Percentiles rank a stretch among this genome's conserved stretches.
Conservation (phyloP, 2,329 filamentous ascomycete genomes). For the Alternaria conjuncta region DNA sequence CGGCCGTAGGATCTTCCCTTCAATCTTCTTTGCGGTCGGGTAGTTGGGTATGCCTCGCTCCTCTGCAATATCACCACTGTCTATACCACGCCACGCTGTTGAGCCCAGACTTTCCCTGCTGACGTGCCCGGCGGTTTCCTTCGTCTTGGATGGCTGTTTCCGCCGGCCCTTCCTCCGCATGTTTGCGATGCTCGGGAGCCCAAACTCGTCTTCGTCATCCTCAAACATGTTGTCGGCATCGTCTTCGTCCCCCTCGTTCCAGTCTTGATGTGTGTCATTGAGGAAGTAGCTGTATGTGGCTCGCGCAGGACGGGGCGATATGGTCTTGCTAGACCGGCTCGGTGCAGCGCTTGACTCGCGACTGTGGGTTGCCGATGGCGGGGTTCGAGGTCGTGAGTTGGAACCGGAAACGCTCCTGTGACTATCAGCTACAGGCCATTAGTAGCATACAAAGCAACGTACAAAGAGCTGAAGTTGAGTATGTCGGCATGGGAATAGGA, state of each 20-base stretch:
- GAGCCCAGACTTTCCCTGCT: constrained; percentile 30
- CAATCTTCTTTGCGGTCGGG: constrained; percentile 84
- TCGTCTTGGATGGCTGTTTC: constrained; percentile 52
- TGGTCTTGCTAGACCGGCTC: constrained; percentile 58
- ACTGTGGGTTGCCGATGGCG: constrained; percentile 67
- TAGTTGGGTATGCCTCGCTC: constrained; percentile 84
- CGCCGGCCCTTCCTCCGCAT: constrained; percentile 76
- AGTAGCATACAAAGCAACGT: constrained; percentile 37
- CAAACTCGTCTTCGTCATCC: constrained; percentile 94
- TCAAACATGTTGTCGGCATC: constrained; percentile 78
- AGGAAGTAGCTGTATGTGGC: constrained; percentile 82
- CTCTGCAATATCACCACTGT: constrained; percentile 93
- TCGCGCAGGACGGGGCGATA: constrained; percentile 66
- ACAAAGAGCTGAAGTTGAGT: constrained; percentile 84
- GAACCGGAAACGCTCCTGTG: constrained; percentile 66
- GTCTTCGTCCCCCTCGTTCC: constrained; percentile 72
- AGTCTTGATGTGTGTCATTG: constrained; percentile 81
- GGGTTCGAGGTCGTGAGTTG: constrained; percentile 74
- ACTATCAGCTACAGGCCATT: constrained; percentile 16
- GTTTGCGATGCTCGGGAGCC: constrained; percentile 87
- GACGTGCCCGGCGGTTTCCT: constrained; percentile 50
- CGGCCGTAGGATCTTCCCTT: constrained; percentile 93
- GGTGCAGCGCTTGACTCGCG: constrained; percentile 65
- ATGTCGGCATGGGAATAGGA: constrained; percentile 97
- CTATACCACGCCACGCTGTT: constrained; percentile 64